Evolutionary conservation across 805 yeast species (phyloP).

Genomic region (Monosporozyma servazzii): DNA sequence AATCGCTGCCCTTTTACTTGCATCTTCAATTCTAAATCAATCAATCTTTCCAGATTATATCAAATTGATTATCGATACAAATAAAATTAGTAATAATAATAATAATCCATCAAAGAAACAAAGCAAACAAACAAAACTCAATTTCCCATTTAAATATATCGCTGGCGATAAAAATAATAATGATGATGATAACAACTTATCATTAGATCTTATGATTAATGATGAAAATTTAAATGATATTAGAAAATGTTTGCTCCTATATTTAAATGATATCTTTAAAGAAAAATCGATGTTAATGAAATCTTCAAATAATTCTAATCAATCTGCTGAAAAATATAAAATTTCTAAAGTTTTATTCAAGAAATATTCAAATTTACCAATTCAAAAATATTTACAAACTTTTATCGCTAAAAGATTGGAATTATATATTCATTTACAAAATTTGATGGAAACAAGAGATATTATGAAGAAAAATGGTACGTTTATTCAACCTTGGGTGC

Average conservation of each 20-base stretch:
- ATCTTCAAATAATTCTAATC: neutral
- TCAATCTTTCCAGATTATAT: constrained; percentile 6
- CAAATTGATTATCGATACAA: constrained; percentile 1
- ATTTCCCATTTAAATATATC: constrained; percentile 6
- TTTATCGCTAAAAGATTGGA: constrained; percentile 13
- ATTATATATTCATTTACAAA: constrained; percentile 13
- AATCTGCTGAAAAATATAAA: constrained; percentile 1
- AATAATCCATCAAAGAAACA: neutral
- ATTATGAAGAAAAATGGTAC: neutral
- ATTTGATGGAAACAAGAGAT: constrained; percentile 8
- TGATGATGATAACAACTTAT: neutral
- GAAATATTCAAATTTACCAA: constrained; percentile 15
- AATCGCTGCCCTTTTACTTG: constrained; percentile 41
- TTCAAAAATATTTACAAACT: constrained; percentile 7
- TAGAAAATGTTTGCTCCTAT: constrained; percentile 16
- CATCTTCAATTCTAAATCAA: constrained; percentile 39
- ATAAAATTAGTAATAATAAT: neutral
- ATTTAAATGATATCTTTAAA: constrained; percentile 15
- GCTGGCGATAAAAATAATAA: constrained; percentile 12
- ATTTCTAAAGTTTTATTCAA: constrained; percentile 15
- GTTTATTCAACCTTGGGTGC: constrained; percentile 7
- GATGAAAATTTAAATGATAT: constrained; percentile 11
- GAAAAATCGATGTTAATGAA: constrained; percentile 4
- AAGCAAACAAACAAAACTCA: neutral
- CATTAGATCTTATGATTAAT: constrained; percentile 1